phyloP scores from a whole-genome alignment of 306 rosid species.

The Ormosia semicastrata region DNA sequence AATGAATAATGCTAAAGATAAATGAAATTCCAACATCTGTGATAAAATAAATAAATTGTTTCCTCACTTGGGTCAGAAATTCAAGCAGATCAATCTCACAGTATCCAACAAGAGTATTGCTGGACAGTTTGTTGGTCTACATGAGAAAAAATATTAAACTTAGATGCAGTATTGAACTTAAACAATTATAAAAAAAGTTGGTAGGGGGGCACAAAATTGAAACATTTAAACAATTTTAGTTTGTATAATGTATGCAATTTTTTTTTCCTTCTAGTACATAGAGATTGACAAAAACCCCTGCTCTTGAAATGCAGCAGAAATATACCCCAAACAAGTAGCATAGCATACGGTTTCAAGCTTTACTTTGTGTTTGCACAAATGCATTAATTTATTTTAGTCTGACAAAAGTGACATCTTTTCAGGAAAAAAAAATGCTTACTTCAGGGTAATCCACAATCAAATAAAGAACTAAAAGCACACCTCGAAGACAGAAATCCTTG shows the following conservation, averaged over 20 bases:
- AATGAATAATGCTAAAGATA: slow-evolving; percentile 8
- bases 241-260: background rate
- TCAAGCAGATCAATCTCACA: slow-evolving; percentile 91
- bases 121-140: slow-evolving; percentile 85
- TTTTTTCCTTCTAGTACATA: background rate
- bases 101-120: slow-evolving; percentile 82
- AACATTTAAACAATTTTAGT: background rate
- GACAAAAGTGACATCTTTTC: background rate
- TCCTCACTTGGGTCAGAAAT: slow-evolving; percentile 67
- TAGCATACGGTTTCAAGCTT: slow-evolving; percentile 7
- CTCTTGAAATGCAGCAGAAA: slow-evolving; percentile 14
- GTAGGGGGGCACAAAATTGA: background rate
- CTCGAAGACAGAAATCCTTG: slow-evolving; percentile 86
- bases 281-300: background rate
- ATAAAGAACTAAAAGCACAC: slow-evolving; percentile 39
- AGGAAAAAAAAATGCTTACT: background rate
- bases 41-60: background rate
- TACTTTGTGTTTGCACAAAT: background rate
- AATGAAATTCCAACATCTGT: slow-evolving; percentile 8
- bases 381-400: background rate
- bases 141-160: slow-evolving; percentile 30
- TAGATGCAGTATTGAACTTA: slow-evolving; percentile 12
- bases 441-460: slow-evolving; percentile 12
- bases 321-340: background rate
- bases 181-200: background rate